Evolutionary conservation across 2,329 filamentous ascomycete genomes (phyloP).

Genomic region (Fusarium keratoplasticum): DNA sequence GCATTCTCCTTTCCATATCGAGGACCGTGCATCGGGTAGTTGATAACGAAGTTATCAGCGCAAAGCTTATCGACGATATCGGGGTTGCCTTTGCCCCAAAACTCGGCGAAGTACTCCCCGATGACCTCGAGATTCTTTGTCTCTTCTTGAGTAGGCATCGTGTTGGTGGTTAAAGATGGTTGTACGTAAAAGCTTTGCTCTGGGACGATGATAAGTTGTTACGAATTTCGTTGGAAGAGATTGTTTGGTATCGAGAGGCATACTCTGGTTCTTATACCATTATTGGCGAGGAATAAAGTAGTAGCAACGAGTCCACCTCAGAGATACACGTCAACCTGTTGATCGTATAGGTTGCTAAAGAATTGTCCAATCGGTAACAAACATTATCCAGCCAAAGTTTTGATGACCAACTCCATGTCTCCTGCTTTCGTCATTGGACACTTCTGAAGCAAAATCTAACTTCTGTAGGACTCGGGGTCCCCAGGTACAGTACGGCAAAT

Average conservation of each 20-base stretch:
- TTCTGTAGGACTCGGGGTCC: not conserved
- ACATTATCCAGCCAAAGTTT: not conserved
- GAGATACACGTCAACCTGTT: not conserved
- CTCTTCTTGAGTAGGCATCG: not conserved
- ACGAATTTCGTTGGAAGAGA: not conserved
- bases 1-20: not conserved
- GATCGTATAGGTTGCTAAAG: not conserved
- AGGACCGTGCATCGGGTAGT: not conserved
- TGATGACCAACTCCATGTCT: not conserved
- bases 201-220: not conserved
- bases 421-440: not conserved
- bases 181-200: not conserved
- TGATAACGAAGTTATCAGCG: not conserved
- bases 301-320: not conserved
- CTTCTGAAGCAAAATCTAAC: not conserved
- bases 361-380: not conserved
- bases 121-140: not conserved
- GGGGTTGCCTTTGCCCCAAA: not conserved
- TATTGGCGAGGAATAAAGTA: not conserved
- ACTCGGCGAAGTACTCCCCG: not conserved
- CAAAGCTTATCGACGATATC: not conserved
- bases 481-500: not conserved
- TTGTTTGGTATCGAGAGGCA: not conserved
- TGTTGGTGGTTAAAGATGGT: not conserved
- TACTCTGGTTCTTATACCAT: not conserved